Conservation (phyloP, 1,284 basidiomycete genomes). For the Singerocomus inundabilis region DNA sequence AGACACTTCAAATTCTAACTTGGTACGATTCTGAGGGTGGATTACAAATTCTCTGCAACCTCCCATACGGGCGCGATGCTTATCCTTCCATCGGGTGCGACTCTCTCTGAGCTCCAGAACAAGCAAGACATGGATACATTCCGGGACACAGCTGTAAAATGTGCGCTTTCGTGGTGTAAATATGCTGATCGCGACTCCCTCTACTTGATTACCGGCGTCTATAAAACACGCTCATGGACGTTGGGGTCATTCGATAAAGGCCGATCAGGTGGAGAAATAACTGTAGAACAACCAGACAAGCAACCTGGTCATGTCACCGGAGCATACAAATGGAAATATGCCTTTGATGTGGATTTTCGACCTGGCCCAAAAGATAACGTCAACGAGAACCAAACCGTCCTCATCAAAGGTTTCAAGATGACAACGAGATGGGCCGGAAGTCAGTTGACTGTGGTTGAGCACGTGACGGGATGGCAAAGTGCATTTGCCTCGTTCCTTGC, state of each 20-base stretch:
- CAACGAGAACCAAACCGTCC: not conserved
- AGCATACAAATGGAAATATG: not conserved
- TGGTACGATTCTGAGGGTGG: not conserved
- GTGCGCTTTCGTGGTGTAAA: constrained; percentile 6
- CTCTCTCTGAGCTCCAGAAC: not conserved
- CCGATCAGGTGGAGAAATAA: not conserved
- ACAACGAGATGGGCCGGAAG: not conserved
- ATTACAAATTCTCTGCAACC: constrained; percentile 1
- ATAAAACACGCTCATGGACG: constrained; percentile 2
- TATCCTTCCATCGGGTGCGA: constrained; percentile 6
- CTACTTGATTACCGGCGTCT: constrained; percentile 9
- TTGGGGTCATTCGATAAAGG: constrained; percentile 5
- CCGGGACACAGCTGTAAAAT: not conserved
- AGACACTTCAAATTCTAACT: not conserved
- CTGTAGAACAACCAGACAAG: not conserved
- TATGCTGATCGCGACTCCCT: not conserved
- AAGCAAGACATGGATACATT: not conserved
- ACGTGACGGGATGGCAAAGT: not conserved
- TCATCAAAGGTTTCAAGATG: constrained; percentile 3
- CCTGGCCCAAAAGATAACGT: not conserved
- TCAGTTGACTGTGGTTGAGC: not conserved
- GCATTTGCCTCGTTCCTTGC: not conserved
- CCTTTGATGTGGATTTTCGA: not conserved
- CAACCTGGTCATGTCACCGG: not conserved
- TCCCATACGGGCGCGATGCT: constrained; percentile 8